Conservation (phyloP, 495 filamentous ascomycete genomes). For the Penicillium parvum region DNA sequence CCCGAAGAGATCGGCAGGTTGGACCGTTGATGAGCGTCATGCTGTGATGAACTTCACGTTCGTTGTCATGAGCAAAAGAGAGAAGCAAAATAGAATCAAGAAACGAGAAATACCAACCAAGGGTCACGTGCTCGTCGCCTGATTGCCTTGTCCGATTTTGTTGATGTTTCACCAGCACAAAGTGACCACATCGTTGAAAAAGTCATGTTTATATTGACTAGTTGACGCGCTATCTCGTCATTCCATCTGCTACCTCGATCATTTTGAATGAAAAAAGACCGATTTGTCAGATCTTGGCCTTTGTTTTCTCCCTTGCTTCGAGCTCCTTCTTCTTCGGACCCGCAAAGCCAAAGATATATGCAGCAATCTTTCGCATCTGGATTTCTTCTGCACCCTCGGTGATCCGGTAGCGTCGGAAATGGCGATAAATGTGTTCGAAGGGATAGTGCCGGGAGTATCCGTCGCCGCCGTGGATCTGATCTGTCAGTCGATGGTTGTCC, state of each 20-base stretch:
- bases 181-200: no score
- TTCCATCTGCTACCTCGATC: no score
- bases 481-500: background rate
- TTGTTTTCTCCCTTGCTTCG: background rate
- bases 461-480: constrained; percentile 48
- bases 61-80: no score
- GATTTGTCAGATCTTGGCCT: constrained; percentile 18
- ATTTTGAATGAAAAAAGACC: no score
- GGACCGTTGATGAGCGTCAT: no score
- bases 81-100: background rate
- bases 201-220: no score
- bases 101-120: background rate
- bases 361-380: constrained; percentile 46
- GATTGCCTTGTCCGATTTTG: no score
- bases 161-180: no score
- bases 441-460: constrained; percentile 45
- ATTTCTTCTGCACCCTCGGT: constrained; percentile 50
- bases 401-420: constrained; percentile 47
- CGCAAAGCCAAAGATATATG: constrained; percentile 42
- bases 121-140: background rate
- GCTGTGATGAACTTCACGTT: no score
- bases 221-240: background rate
- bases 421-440: constrained; percentile 51
- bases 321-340: constrained; percentile 20
- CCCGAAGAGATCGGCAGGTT: background rate